Base-by-base conservation (phyloP, 83 land plant species). In the Thuja plicata region DNA sequence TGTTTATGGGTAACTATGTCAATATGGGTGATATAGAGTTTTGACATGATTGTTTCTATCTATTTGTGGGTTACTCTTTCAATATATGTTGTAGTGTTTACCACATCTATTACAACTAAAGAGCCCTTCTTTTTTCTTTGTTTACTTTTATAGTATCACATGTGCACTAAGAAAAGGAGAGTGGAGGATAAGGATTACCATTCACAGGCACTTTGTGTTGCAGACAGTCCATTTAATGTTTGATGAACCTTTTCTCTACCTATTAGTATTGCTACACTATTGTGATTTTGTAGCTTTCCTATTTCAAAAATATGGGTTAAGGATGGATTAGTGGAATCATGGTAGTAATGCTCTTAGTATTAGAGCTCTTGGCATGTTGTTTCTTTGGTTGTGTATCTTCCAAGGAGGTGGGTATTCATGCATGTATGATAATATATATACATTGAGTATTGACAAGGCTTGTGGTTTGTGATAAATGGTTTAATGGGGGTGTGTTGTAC, bases 331-430 rank as follows among this genome's bases (percentile, higher is more conserved):
- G 40, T 38, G 0, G 70, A 62, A 62, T 62, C 70, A 16, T 78
- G 81, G 70, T 62, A 38, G 8, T 84, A 8, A 30, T 30, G 30
- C 32, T 84, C 5, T 2, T 34, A 48, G 21, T 13, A 50, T 12
- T 50, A 38, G 16, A 84, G 4, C 57, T 84, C 50, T 37, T 84
- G 16, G 30, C 30, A 3, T 43, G 32, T 19, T 84, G 15, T 34
- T 84, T 38, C 83, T 79, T 50, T 6, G 86, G 0, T 40, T 50
- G 57, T 30, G 32, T 84, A 50, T 84, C 86, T 30, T 38, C 86
- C 55, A 84, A 84, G 86, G 86, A 84, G 86, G 86, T 84, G 21
- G 86, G 86, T 34, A 84, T 79, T 38, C 8, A 79, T 79, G 40
- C 19, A 40, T 79, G 27, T 21, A 38, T 79, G 24, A 40, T 79